Conservation (phyloP, 2,329 filamentous ascomycete genomes). For the Byssochlamys sp. region DNA sequence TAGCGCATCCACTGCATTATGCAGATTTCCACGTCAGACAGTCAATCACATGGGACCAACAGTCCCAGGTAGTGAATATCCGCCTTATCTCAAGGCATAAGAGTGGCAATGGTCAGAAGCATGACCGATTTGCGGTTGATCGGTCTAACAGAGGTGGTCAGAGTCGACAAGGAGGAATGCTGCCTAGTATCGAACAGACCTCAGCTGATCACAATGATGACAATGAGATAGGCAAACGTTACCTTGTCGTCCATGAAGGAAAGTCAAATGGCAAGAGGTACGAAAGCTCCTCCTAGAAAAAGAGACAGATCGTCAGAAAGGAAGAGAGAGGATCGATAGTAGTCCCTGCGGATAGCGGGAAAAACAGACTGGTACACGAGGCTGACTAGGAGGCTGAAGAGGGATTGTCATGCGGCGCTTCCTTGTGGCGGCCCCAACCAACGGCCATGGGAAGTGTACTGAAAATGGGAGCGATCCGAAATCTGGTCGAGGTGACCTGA, state of each 20-base stretch:
- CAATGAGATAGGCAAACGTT: not conserved
- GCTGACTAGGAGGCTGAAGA: not conserved
- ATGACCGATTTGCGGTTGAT: not conserved
- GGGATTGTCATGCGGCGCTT: not conserved
- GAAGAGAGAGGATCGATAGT: not conserved
- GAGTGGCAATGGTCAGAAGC: not conserved
- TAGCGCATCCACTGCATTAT: not conserved
- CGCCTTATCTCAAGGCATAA: not conserved
- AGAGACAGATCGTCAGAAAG: not conserved
- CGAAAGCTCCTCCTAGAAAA: not conserved
- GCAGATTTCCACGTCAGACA: not conserved
- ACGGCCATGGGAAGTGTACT: not conserved
- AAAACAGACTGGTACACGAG: not conserved
- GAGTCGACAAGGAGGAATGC: not conserved
- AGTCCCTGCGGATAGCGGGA: not conserved
- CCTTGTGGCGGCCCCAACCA: too few relatives aligned
- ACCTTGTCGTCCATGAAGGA: not conserved
- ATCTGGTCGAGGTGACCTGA: not conserved
- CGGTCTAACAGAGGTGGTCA: not conserved
- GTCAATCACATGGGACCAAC: not conserved
- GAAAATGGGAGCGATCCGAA: not conserved
- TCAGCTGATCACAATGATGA: not conserved
- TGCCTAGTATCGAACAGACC: not conserved
- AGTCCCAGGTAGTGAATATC: not conserved
- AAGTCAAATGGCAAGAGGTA: not conserved